A percentile compares a stretch with the other conserved stretches of the same genome.
phyloP scores from a whole-genome alignment of 352 stramenopile species.

The Aphanomyces cochlioides region DNA sequence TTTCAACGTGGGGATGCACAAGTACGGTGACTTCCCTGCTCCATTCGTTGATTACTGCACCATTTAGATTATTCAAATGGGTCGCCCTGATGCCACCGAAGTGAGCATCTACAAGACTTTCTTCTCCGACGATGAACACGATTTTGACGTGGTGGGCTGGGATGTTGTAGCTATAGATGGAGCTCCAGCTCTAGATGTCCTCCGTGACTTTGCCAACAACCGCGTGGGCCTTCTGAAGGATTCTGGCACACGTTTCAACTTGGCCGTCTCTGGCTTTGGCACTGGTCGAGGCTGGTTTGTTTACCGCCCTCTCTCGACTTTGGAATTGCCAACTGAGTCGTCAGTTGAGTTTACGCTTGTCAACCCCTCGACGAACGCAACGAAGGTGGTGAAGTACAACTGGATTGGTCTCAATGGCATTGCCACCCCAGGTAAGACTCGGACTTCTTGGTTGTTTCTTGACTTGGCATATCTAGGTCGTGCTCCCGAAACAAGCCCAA shows the following conservation, averaged over 20 bases:
- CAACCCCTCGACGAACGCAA: constrained; percentile 11
- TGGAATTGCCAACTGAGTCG: constrained; percentile 17
- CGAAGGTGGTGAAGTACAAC: constrained; percentile 20
- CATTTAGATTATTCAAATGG: constrained; percentile 16
- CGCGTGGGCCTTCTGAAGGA: constrained; percentile 26
- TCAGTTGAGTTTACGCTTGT: constrained; percentile 15
- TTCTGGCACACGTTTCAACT: constrained; percentile 26
- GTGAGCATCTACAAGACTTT: constrained; percentile 21
- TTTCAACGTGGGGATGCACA: constrained; percentile 11
- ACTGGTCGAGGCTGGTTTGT: constrained; percentile 28
- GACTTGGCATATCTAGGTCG: constrained; percentile 12
- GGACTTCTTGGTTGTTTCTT: background rate
- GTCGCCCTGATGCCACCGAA: constrained; percentile 18
- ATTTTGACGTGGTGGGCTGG: constrained; percentile 25
- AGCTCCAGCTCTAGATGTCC: constrained; percentile 13
- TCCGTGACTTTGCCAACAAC: constrained; percentile 22
- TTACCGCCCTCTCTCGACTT: constrained; percentile 20
- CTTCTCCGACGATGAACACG: background rate
- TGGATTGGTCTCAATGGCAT: constrained; percentile 26
- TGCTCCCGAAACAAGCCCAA: background rate
- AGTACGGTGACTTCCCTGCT: background rate
- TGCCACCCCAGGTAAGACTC: background rate
- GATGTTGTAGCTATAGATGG: constrained; percentile 23
- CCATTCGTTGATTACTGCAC: background rate
- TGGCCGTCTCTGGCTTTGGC: constrained; percentile 28